Evolutionary conservation across 345 rosid species (phyloP).

Genomic region (Hypericum androsaemum): DNA sequence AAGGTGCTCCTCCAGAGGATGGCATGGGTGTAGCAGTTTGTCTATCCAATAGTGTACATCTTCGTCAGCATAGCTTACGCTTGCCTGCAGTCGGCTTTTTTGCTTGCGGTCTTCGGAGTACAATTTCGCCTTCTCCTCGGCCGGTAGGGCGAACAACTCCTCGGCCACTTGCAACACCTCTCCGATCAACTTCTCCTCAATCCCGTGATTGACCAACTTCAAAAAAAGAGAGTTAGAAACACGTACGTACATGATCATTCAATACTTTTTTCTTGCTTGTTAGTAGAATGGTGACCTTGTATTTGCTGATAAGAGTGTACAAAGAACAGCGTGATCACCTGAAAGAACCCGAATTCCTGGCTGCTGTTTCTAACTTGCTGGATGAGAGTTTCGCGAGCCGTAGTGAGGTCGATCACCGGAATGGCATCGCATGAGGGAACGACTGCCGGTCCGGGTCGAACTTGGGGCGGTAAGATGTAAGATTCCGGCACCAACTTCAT

Average conservation of each 20-base stretch:
- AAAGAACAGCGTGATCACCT: constrained; percentile 1
- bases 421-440: constrained; percentile 11
- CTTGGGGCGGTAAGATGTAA: constrained; percentile 17
- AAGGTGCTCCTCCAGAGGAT: constrained; percentile 12
- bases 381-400: background rate
- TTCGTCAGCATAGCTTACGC: constrained; percentile 14
- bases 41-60: constrained; percentile 16
- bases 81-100: constrained; percentile 16
- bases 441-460: constrained; percentile 7
- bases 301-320: no score
- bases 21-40: constrained; percentile 12
- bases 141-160: constrained; percentile 15
- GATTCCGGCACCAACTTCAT: constrained; percentile 12
- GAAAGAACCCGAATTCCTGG: constrained; percentile 22
- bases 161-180: constrained; percentile 9
- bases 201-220: constrained; percentile 20
- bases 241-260: no score
- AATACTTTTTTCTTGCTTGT: no score
- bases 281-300: no score
- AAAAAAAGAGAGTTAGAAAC: background rate
- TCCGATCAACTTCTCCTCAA: constrained; percentile 10
- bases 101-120: constrained; percentile 15
- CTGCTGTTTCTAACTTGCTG: constrained; percentile 12
- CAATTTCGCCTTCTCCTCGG: constrained; percentile 10
- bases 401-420: constrained; percentile 16